Base-by-base conservation (phyloP, 2,329 filamentous ascomycete genomes). In the Polychaeton citri region DNA sequence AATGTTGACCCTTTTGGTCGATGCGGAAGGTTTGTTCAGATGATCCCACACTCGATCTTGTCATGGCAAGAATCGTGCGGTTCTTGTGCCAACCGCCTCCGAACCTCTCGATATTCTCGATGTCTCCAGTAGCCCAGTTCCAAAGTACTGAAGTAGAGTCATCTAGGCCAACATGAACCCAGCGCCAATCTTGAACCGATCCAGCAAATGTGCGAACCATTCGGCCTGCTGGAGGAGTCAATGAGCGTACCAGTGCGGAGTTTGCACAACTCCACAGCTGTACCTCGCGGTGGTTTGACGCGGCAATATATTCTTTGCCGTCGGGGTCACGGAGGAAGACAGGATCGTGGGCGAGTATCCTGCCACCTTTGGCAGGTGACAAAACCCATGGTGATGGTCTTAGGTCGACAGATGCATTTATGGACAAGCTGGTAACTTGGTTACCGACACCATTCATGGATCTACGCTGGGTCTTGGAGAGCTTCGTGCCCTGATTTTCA, bases 301-400 rank as follows among this genome's bases (percentile, higher is more conserved):
- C 45, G 12, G 54, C 42, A 19, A 56, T 31, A 35, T 44, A 53
- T 20, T 45, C 42, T n/a, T 47, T 43, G 7, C 43, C 43, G 15
- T 45, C 43, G 2, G 36, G 36, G 52, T 78, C 70, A n/a, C 46
- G 43, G 2, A 72, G 69, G 50, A 77, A 70, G 6, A 74, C 49
- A 5, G 74, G 70, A 46, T 78, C 71, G 34, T 69, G 53, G 32
- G 67, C 58, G 38, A 71, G 58, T 48, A 74, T 72, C 37, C 66
- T 65, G 16, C 74, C 74, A 28, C 69, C 73, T 19, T 63, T 53
- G 6, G 66, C 55, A n/a, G 60, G 52, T 13, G 69, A 70, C 7
- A 71, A 48, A 17, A 53, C 58, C 69, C 69, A 73, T 39, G 40
- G 32, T 42, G n/a, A n/a, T n/a, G n/a, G n/a, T n/a, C n/a, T n/a